phyloP scores from a whole-genome alignment of 139 green algal species.

The Zygnema cylindricum region DNA sequence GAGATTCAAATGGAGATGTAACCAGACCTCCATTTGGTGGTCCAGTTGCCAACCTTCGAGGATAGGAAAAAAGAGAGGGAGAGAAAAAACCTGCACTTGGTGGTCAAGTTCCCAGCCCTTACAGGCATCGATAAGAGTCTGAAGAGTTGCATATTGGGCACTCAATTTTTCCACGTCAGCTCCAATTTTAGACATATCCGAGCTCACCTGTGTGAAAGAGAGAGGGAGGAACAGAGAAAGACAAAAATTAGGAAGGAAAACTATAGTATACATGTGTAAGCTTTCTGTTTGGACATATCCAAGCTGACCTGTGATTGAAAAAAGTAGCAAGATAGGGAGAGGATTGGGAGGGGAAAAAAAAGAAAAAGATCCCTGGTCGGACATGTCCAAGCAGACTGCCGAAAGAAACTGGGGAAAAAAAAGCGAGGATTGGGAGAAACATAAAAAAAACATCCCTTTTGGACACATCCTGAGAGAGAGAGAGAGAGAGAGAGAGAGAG shows the following conservation, averaged over 20 bases:
- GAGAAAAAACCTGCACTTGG: conserved; percentile 40
- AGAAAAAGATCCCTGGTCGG: conserved; percentile 1
- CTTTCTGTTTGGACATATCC: no score
- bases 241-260: no score
- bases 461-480: no score
- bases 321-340: background rate
- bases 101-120: conserved; percentile 87
- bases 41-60: no score
- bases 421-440: background rate
- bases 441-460: no score
- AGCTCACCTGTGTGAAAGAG: conserved; percentile 57
- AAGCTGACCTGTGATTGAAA: no score
- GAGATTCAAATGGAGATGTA: no score
- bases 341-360: background rate
- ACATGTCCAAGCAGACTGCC: background rate
- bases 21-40: no score
- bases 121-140: conserved; percentile 77
- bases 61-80: background rate
- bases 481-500: background rate
- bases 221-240: background rate
- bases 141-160: conserved; percentile 76
- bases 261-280: no score
- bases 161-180: conserved; percentile 79
- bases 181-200: conserved; percentile 75
- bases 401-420: background rate